Evolutionary conservation across 2,329 filamentous ascomycete genomes (phyloP).

Genomic region (Trichophaea hybrida): DNA sequence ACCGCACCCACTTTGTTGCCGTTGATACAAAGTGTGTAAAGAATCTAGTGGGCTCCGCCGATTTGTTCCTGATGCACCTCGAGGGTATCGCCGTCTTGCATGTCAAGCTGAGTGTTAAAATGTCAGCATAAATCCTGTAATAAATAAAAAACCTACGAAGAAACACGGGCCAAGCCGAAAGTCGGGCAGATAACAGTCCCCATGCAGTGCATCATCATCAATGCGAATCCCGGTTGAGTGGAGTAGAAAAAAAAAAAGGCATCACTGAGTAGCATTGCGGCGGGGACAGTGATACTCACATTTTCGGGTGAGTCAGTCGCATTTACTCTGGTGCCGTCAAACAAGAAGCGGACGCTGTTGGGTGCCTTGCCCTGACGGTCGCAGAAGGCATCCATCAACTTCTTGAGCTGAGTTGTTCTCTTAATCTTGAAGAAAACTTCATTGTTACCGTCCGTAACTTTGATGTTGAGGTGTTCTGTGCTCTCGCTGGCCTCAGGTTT

Average conservation of each 20-base stretch:
- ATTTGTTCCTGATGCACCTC: conserved; percentile 98
- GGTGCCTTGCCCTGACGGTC: conserved; percentile 84
- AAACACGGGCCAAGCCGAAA: background rate
- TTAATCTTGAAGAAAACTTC: conserved; percentile 99
- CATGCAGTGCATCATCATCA: background rate
- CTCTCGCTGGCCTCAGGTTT: conserved; percentile 33
- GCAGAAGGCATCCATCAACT: conserved; percentile 96
- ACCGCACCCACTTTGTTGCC: background rate
- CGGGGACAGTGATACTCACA: conserved; percentile 43
- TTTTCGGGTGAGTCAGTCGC: conserved; percentile 78
- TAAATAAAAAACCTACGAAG: no score
- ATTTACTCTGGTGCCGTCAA: conserved; percentile 88
- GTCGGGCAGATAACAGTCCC: background rate
- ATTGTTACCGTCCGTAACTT: conserved; percentile 98
- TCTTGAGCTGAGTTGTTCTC: conserved; percentile 85
- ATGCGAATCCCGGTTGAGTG: background rate
- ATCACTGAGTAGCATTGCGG: background rate
- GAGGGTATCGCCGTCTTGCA: conserved; percentile 88
- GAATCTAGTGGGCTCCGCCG: conserved; percentile 43
- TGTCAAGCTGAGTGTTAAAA: conserved; percentile 56
- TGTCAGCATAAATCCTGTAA: no score
- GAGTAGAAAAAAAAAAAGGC: background rate
- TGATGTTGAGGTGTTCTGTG: conserved; percentile 90
- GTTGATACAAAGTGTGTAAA: background rate
- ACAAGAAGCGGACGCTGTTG: conserved; percentile 78